Base-by-base conservation (phyloP, 2,329 filamentous ascomycete species). In the Plectosphaerella plurivora region DNA sequence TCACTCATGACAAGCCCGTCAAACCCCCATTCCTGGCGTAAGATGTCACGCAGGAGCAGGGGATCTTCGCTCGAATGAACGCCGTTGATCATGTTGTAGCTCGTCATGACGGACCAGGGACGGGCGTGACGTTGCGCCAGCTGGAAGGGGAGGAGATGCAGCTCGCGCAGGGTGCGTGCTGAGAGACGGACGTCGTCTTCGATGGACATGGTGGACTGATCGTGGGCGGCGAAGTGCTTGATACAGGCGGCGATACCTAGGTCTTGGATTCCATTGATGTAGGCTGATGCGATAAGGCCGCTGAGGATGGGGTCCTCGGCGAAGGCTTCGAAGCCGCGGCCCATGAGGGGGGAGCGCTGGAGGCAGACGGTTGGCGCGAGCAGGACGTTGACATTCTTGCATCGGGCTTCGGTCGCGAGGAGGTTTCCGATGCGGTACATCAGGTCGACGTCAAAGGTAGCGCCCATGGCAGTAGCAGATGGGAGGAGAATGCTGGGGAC, bases 221-320 rank as follows among this genome's bases (percentile, higher is more conserved):
- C 73, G 55, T 74, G 84, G 65, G 78, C 81, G 20, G 82, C 74
- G 61, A 82, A 83, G 63, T 84, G 81, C 69, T 84, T 84, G 53
- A 74, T 68, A 1, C 70, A 68, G 22, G 72, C 71, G 12, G 67
- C 65, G 35, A 75, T 65, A 2, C 71, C 71, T 44, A 65, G 65
- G 2, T 66, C 65, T 49, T 75, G 70, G 12, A 74, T 66, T 24
- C 72, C 72, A 36, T 67, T 67, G 33, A 74, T 59, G 35, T 54
- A 49, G 12, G 36, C 24, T 9, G 50, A 44, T 4, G 50, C 53
- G 18, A 54, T 16, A 1, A 41, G 51, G 11, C 53, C 53, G 35
- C 45, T 49, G 10, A 52, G 42, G 12, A 54, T 1, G 10, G 50
- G 50, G 36, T 50, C 53, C 15, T 54, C 53, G 18, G 24, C 33